Base-by-base conservation (phyloP, 1,284 basidiomycete genomes). In the Neonothopanus nambi region DNA sequence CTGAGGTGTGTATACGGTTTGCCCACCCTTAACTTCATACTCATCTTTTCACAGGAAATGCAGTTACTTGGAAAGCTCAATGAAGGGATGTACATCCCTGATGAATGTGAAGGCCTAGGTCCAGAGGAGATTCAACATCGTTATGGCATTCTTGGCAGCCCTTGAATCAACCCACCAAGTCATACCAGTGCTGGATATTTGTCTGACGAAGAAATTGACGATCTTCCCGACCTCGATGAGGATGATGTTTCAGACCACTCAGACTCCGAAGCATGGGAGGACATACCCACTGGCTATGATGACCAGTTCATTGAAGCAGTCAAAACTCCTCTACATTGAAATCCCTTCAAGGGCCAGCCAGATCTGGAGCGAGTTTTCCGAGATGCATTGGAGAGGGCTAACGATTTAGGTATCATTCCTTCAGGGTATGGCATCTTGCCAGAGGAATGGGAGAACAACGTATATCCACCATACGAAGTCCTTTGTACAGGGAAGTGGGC, bases 41-140 rank as follows among this genome's bases (percentile, higher is more conserved):
- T 50, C n/a, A n/a, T n/a, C n/a, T n/a, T n/a, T n/a, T 18, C 21
- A 48, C 8, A 73, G 70, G 69, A 69, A 53, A 51, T 72, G 43
- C 57, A 59, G 12, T 57, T 70, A 24, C 30, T 66, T 23, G 67
- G 68, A 2, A 57, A 63, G 41, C 24, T 58, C 3, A 48, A 39
- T 41, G 51, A 57, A 61, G 69, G 58, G 47, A 57, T 58, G 13
- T 72, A 63, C 59, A 57, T n/a, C n/a, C 40, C 8, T 12, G 40
- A 42, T 21, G 20, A 42, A 12, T 42, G 40, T 21, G 18, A 42
- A 20, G 40, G 40, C 5, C 18, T 42, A 12, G 26, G 4, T 21
- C 5, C 26, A 4, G 20, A 11, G 5, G 40, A 42, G 5, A 42
- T 42, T 21, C 12, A 20, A 11, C 20, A 21, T 13, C 12, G 40